Evolutionary conservation across 768 basidiomycete genomes (phyloP).

Genomic region (Saitozyma sp.): DNA sequence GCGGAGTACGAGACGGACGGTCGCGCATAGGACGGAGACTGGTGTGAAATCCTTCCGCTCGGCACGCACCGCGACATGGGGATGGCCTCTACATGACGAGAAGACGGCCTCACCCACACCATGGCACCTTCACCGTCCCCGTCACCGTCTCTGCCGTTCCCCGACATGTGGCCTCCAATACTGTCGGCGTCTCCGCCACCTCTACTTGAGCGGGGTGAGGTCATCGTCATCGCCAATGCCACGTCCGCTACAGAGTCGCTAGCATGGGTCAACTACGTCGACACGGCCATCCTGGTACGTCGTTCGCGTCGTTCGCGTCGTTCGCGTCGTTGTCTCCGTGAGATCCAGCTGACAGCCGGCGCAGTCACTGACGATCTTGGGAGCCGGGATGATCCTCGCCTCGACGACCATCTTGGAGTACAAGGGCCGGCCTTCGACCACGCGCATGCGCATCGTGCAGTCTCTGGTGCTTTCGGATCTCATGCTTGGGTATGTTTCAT

Average conservation of each 20-base stretch:
- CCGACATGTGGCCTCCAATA: no score
- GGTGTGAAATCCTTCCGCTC: no score
- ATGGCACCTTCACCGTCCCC: no score
- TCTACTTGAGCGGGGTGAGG: background rate
- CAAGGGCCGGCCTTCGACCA: conserved; percentile 40
- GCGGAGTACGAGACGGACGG: no score
- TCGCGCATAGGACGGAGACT: no score
- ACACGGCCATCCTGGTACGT: conserved; percentile 36
- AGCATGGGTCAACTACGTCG: conserved; percentile 41
- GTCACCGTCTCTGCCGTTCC: no score
- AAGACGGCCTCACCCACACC: no score
- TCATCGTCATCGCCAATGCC: background rate
- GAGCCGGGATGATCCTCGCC: conserved; percentile 37
- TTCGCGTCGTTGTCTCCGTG: no score
- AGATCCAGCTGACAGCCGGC: background rate
- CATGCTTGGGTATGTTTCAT: conserved; percentile 37
- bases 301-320: no score
- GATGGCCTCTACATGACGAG: no score
- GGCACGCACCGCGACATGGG: no score
- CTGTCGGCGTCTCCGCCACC: no score
- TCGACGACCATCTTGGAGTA: conserved; percentile 43
- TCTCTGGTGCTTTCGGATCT: conserved; percentile 47
- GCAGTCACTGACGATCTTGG: conserved; percentile 35
- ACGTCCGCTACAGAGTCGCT: conserved; percentile 10
- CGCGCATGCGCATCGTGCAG: conserved; percentile 48